Evolutionary conservation across 2,329 filamentous ascomycete genomes (phyloP), one percentile per base, ranked within the genome.

Genomic region (Fusarium guadeloupense): DNA sequence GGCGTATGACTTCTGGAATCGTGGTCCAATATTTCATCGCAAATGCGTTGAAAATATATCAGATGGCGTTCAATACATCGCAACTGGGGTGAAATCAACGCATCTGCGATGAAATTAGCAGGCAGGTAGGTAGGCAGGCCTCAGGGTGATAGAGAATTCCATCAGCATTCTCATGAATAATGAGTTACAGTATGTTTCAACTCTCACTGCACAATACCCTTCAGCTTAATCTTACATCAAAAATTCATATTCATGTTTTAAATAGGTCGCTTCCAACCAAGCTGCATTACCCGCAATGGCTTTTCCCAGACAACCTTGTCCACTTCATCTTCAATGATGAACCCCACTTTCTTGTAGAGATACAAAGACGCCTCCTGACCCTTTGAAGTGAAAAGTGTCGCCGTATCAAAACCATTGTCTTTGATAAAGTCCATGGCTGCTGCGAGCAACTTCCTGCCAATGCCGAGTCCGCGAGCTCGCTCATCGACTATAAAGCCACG

Each of bases 401-500:
- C 61, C 21, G 25, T 44, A 0, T 54, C 61, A n/a, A 64, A 64
- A 1, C 21, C 44, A 0, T 54, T 45, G 12, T 38, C n/a, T 3
- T 54, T 10, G 1, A 64, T 45, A 25, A 62, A 64, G 0, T 58
- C 56, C 61, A 64, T 64, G 0, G 61, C 61, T 1, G 42, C 23
- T 3, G 16, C 30, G 8, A 64, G n/a, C 3, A 64, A 21, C 1
- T 33, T 40, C 16, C 31, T 62, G 5, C 61, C 61, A 4, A 54
- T 52, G 0, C 61, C 61, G 9, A 64, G 16, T 1, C 61, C 55
- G 3, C 61, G 60, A 0, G 30, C 56, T 25, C 60, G 26, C 10
- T 64, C 46, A 25, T 64, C 61, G 3, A 64, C 61, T 4, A 64
- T 64, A 3, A 64, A 64, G 0, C 60, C 61, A 0, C 61, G 51